Evolutionary conservation across 1,284 basidiomycete genomes (phyloP).

Genomic region (Cryptococcus sp.): DNA sequence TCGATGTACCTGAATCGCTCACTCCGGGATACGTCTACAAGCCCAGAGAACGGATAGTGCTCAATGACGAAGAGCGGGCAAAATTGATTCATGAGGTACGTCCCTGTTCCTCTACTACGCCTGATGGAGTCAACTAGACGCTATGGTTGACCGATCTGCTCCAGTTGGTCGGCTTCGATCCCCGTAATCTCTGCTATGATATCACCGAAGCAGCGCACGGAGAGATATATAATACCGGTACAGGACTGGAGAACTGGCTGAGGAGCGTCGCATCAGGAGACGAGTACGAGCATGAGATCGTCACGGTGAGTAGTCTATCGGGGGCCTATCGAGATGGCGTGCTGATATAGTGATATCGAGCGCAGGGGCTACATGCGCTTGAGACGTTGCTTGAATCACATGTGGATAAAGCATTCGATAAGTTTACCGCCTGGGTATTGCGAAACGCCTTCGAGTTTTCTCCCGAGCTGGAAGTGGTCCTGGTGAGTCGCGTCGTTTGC

Average conservation of each 20-base stretch:
- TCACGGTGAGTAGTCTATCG: slow-evolving; percentile 26
- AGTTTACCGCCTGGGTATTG: slow-evolving; percentile 49
- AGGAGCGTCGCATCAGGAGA: slow-evolving; percentile 1
- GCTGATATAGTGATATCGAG: not conserved
- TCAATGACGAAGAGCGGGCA: slow-evolving; percentile 37
- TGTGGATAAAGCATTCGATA: slow-evolving; percentile 52
- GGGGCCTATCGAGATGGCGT: not conserved
- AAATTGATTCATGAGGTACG: slow-evolving; percentile 44
- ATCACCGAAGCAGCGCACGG: slow-evolving; percentile 43
- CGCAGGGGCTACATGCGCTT: slow-evolving; percentile 47
- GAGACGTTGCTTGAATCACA: slow-evolving; percentile 53
- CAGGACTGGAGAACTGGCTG: slow-evolving; percentile 40
- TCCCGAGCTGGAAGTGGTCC: slow-evolving; percentile 41
- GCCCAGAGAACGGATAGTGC: slow-evolving; percentile 2
- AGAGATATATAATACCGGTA: slow-evolving; percentile 36
- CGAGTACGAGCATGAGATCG: slow-evolving; percentile 29
- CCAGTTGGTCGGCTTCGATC: slow-evolving; percentile 47
- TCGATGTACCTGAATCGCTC: slow-evolving; percentile 34
- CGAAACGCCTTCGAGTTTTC: slow-evolving; percentile 53
- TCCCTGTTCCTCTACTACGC: not conserved
- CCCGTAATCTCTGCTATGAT: slow-evolving; percentile 40
- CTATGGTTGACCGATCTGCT: too few species aligned
- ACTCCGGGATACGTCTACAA: slow-evolving; percentile 37
- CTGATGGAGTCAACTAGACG: too few species aligned
- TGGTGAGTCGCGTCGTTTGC: slow-evolving; percentile 39